phyloP scores from a whole-genome alignment of 1,139 yeast genomes.

The Kazachstania sp. region DNA sequence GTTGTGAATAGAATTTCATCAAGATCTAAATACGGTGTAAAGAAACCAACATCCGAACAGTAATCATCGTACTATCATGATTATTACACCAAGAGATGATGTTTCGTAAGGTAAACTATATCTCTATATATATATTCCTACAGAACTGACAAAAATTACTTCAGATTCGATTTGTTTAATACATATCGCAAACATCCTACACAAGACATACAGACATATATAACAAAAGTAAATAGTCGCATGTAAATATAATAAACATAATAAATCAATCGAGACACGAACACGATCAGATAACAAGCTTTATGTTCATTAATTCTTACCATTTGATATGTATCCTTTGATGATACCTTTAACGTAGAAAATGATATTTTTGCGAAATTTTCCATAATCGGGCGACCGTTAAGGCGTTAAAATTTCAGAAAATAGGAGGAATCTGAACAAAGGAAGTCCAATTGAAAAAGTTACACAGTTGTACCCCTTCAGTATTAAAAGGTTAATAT shows the following conservation, averaged over 20 bases:
- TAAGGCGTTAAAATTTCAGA: background rate
- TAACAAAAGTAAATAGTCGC: background rate
- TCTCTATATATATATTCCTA: too few relatives aligned
- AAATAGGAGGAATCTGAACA: background rate
- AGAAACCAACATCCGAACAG: slow-evolving; percentile 50
- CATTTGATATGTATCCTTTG: too few relatives aligned
- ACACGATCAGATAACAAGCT: too few relatives aligned
- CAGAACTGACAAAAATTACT: too few relatives aligned
- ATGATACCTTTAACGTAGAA: background rate
- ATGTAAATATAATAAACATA: background rate
- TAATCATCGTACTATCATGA: background rate
- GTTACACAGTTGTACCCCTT: background rate
- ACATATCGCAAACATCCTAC: too few relatives aligned
- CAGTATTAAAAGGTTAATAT: background rate
- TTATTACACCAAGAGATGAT: too few relatives aligned
- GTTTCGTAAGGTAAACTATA: too few relatives aligned
- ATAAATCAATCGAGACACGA: too few relatives aligned
- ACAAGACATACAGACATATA: background rate
- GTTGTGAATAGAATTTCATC: slow-evolving; percentile 89
- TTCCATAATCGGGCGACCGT: background rate
- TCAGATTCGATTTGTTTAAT: too few relatives aligned
- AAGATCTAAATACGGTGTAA: slow-evolving; percentile 89
- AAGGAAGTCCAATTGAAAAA: background rate
- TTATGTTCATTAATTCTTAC: too few relatives aligned
- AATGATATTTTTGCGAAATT: background rate